Conservation (phyloP, 1,139 yeast species). For the Waltiozyma sp. region DNA sequence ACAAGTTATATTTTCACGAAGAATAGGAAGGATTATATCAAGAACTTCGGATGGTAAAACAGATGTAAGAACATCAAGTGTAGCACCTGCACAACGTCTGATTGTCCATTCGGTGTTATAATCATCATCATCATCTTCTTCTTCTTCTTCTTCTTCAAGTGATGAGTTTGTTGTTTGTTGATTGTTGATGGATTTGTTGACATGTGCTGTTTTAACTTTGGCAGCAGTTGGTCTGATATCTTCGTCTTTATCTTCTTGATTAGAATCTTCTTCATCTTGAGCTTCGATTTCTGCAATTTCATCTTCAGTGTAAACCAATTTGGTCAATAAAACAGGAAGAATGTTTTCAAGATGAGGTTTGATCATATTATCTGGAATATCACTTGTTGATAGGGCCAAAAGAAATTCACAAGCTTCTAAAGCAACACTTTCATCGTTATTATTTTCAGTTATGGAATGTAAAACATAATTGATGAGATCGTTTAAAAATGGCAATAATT, state of each 20-base stretch:
- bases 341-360: constrained; percentile 48
- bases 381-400: constrained; percentile 60
- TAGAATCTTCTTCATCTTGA: constrained; percentile 47
- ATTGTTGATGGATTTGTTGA: constrained; percentile 21
- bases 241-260: constrained; percentile 80
- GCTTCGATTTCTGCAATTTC: constrained; percentile 66
- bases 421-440: constrained; percentile 63
- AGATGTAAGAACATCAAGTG: constrained; percentile 71
- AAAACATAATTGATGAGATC: constrained; percentile 81
- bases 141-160: constrained; percentile 36
- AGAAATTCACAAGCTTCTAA: constrained; percentile 91
- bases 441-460: constrained; percentile 52
- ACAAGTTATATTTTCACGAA: constrained; percentile 60
- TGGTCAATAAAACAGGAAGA: constrained; percentile 63
- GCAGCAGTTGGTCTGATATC: constrained; percentile 76
- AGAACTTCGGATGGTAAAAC: constrained; percentile 60
- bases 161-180: constrained; percentile 37
- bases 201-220: constrained; percentile 58
- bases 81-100: constrained; percentile 90
- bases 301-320: constrained; percentile 84
- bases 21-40: constrained; percentile 56
- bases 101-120: constrained; percentile 76
- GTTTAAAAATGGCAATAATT: constrained; percentile 64
- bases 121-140: constrained; percentile 52
- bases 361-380: constrained; percentile 38